Percentiles rank a stretch among this genome's conserved stretches.
phyloP scores from a whole-genome alignment of 768 basidiomycete species.

The Dentipellis fragilis region DNA sequence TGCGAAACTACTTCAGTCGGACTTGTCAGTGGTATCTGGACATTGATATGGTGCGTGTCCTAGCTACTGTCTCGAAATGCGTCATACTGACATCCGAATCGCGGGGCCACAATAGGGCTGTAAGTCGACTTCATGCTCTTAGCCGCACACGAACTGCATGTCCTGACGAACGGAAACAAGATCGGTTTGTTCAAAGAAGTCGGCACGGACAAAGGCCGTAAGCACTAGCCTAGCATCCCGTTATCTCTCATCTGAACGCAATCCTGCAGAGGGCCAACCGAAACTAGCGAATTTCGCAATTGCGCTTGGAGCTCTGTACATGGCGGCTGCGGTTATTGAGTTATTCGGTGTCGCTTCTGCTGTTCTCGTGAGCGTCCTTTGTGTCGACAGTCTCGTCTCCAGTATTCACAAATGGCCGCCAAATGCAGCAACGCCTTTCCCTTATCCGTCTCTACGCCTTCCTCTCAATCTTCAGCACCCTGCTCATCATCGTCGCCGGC shows the following conservation, averaged over 20 bases:
- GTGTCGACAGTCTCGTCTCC: not conserved
- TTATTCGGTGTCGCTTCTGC: conserved; percentile 45
- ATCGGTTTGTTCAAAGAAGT: conserved; percentile 54
- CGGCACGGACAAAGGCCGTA: conserved; percentile 36
- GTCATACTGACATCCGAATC: conserved; percentile 15
- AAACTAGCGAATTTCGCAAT: conserved; percentile 45
- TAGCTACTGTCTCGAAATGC: not conserved
- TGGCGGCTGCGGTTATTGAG: conserved; percentile 41
- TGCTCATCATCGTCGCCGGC: conserved; percentile 41
- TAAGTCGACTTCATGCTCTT: not conserved
- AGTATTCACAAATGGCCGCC: not conserved
- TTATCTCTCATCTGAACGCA: not conserved
- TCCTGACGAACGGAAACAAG: conserved; percentile 21
- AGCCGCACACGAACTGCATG: too few species aligned
- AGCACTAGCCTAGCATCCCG: conserved; percentile 15
- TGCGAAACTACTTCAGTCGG: conserved; percentile 21
- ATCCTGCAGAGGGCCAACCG: conserved; percentile 30
- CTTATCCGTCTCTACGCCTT: conserved; percentile 50
- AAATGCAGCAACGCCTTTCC: conserved; percentile 33
- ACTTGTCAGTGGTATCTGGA: conserved; percentile 45
- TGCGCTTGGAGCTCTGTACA: conserved; percentile 50
- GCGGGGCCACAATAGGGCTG: conserved; percentile 17
- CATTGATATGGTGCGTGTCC: conserved; percentile 48
- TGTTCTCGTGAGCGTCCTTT: conserved; percentile 30
- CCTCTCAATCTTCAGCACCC: conserved; percentile 33